Percentiles rank a stretch among this genome's conserved stretches.
phyloP scores from a whole-genome alignment of 768 basidiomycete species.

The Kwoniella botswanensis region DNA sequence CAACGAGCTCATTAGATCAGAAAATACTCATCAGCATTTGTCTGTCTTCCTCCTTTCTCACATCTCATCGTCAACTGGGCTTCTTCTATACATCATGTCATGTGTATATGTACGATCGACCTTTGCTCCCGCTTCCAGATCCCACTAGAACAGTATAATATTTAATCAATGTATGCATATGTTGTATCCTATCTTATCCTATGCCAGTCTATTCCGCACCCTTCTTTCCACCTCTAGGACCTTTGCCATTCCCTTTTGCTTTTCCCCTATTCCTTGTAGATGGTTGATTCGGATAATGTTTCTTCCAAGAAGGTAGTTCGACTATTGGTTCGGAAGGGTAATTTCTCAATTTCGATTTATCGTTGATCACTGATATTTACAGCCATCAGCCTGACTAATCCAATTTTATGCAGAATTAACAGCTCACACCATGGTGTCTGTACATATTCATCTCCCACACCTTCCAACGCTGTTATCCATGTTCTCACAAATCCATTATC shows the following conservation, averaged over 20 bases:
- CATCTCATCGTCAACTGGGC: neutral
- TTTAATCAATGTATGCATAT: conserved; percentile 1
- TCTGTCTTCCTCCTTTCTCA: too few relatives aligned
- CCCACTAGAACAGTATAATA: too few relatives aligned
- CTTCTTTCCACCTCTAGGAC: neutral
- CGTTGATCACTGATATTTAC: conserved; percentile 26
- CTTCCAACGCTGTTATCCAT: conserved; percentile 55
- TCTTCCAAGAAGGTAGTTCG: conserved; percentile 49
- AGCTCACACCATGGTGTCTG: conserved; percentile 58
- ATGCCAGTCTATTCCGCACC: neutral
- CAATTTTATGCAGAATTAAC: neutral
- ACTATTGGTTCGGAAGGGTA: conserved; percentile 48
- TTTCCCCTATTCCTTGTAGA: neutral
- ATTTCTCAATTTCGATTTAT: conserved; percentile 32
- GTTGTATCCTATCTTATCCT: conserved; percentile 1
- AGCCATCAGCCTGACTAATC: neutral
- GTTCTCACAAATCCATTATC: conserved; percentile 45
- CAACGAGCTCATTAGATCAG: conserved; percentile 63
- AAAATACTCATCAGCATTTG: neutral
- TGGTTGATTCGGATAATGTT: conserved; percentile 38
- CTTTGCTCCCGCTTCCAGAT: neutral
- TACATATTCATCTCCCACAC: conserved; percentile 41
- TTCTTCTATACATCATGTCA: neutral
- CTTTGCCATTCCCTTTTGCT: conserved; percentile 14
- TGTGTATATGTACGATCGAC: neutral